These are phyloP conservation scores for Penicillium oxalicum DNA, from an alignment of 2,329 filamentous ascomycete genomes.

Conservation along the genomic window DNA sequence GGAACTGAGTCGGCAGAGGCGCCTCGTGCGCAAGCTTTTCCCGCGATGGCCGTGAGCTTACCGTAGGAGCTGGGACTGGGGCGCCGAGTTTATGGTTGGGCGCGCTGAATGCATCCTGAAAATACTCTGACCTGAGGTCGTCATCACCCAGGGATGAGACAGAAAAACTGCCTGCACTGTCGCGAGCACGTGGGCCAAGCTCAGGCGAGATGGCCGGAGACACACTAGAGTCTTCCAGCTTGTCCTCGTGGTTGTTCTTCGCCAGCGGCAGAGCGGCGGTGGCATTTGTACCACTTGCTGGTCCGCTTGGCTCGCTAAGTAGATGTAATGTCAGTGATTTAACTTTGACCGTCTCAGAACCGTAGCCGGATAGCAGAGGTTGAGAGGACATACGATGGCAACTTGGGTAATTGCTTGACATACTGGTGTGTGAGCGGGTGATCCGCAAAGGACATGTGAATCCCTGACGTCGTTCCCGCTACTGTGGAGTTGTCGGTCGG, in stretches of 20 bases:
- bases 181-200: slow-evolving; percentile 1
- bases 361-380: no score
- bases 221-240: slow-evolving; percentile 9
- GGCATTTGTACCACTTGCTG: neutral
- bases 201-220: slow-evolving; percentile 14
- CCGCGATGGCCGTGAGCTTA: slow-evolving; percentile 1
- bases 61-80: neutral
- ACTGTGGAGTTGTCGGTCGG: slow-evolving; percentile 44
- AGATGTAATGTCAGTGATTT: neutral
- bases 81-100: slow-evolving; percentile 4
- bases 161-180: slow-evolving; percentile 20
- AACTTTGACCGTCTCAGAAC: neutral
- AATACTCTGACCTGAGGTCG: slow-evolving; percentile 4
- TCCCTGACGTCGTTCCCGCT: slow-evolving; percentile 42
- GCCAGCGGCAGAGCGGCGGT: neutral
- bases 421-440: slow-evolving; percentile 23
- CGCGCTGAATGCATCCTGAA: slow-evolving; percentile 4
- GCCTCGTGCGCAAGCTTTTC: slow-evolving; percentile 1
- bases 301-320: slow-evolving; percentile 7
- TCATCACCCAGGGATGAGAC: slow-evolving; percentile 17
- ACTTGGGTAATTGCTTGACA: slow-evolving; percentile 26
- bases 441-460: slow-evolving; percentile 34
- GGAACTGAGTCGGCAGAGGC: slow-evolving; percentile 12
- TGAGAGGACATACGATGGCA: slow-evolving; percentile 18
- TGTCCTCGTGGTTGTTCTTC: slow-evolving; percentile 4